A percentile compares a stretch with the other conserved stretches of the same genome.
phyloP scores from a whole-genome alignment of 2,329 filamentous ascomycete genomes.

The Cercospora sojina region DNA sequence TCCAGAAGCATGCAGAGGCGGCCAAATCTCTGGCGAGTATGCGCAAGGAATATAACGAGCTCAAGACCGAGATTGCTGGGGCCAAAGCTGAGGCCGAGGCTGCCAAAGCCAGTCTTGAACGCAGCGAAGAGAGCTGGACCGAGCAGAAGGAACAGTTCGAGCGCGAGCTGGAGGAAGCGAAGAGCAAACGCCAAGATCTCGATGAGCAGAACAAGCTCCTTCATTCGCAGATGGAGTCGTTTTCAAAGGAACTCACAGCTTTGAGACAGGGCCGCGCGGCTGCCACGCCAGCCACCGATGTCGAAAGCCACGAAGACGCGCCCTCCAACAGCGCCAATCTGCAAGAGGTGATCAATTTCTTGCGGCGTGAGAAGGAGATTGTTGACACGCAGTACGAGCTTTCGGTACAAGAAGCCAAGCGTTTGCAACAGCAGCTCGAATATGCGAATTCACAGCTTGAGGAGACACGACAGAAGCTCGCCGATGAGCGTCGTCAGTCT shows the following conservation, averaged over 20 bases:
- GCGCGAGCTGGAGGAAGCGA: constrained; percentile 76
- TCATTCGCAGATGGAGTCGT: constrained; percentile 81
- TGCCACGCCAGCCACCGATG: constrained; percentile 53
- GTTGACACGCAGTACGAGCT: constrained; percentile 94
- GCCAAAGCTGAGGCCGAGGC: constrained; percentile 81
- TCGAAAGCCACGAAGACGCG: constrained; percentile 31
- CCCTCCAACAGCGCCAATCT: constrained; percentile 60
- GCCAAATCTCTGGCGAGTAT: constrained; percentile 78
- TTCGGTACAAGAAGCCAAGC: constrained; percentile 81
- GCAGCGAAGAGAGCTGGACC: constrained; percentile 85
- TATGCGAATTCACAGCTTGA: constrained; percentile 86
- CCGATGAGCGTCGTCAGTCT: constrained; percentile 79
- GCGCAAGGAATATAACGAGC: constrained; percentile 74
- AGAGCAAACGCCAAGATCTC: constrained; percentile 76
- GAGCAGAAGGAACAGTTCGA: constrained; percentile 79
- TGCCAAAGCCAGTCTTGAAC: constrained; percentile 72
- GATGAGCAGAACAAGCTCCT: constrained; percentile 87
- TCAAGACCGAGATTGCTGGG: constrained; percentile 75
- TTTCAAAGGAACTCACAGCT: constrained; percentile 70
- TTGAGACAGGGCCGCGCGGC: constrained; percentile 72
- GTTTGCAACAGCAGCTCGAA: constrained; percentile 84
- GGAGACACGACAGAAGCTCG: constrained; percentile 81
- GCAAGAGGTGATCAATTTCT: constrained; percentile 85
- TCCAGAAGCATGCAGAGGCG: constrained; percentile 94
- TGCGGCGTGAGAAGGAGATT: constrained; percentile 95